These are phyloP conservation scores for Cordyceps pruinosa DNA, from an alignment of 2,329 filamentous ascomycete species.

Conservation along the genomic window DNA sequence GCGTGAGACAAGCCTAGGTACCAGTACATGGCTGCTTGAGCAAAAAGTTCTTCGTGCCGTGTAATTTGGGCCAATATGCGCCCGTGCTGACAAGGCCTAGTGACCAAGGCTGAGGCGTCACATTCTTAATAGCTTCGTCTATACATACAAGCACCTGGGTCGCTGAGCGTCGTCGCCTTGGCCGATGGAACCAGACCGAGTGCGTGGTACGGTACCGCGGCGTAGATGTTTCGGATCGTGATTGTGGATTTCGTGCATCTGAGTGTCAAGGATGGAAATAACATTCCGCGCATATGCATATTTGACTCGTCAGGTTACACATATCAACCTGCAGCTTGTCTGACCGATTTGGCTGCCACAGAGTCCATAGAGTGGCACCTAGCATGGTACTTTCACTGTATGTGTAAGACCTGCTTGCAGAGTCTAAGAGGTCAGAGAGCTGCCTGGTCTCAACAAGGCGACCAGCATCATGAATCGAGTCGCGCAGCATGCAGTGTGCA, in stretches of 20 bases:
- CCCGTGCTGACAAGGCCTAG: no score
- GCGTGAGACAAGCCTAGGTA: background rate
- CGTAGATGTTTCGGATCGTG: background rate
- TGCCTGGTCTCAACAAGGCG: background rate
- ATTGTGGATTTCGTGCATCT: background rate
- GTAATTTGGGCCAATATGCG: background rate
- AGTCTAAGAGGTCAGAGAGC: no score
- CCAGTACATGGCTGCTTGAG: background rate
- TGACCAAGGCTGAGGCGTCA: background rate
- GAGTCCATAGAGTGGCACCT: background rate
- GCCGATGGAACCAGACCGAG: background rate
- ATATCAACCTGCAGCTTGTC: background rate
- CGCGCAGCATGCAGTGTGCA: background rate
- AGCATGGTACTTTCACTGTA: background rate
- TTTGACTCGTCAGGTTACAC: conserved; percentile 2
- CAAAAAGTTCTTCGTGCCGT: background rate
- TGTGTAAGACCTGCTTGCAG: background rate
- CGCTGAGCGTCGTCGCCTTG: background rate
- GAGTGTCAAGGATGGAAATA: background rate
- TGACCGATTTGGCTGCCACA: background rate
- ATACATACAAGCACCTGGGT: background rate
- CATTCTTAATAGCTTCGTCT: background rate
- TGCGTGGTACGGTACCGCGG: background rate
- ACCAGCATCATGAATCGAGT: conserved; percentile 1
- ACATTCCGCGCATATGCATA: no score